Conservation (phyloP, 2,329 filamentous ascomycete genomes). For the Stachybotrys elegans region DNA sequence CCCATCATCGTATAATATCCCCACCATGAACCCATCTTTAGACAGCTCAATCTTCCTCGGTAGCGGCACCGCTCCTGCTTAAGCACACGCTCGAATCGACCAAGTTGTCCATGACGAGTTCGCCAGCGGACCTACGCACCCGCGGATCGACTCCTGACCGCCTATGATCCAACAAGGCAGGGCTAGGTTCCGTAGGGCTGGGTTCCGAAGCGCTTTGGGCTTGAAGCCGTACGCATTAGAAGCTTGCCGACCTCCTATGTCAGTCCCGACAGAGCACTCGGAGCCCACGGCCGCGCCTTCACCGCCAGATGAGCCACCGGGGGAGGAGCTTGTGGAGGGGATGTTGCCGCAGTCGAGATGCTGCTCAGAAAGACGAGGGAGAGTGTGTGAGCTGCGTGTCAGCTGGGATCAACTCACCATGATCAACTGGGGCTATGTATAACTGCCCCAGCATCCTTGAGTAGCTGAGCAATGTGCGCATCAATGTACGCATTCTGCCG, state of each 20-base stretch:
- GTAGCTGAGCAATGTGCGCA: not conserved
- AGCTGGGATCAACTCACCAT: too few relatives aligned
- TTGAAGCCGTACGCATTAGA: not conserved
- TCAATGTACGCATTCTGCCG: not conserved
- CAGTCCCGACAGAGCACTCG: not conserved
- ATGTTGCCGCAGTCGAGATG: not conserved
- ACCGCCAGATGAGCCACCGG: not conserved
- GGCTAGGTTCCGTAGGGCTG: not conserved
- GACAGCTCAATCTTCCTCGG: too few relatives aligned
- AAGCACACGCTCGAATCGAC: too few relatives aligned
- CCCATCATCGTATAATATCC: too few relatives aligned
- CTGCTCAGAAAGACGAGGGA: not conserved
- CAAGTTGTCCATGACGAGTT: too few relatives aligned
- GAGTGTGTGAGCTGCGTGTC: not conserved
- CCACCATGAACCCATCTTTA: too few relatives aligned
- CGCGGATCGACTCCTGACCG: not conserved
- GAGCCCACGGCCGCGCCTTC: not conserved
- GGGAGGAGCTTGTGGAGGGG: not conserved
- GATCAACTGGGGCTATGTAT: not conserved
- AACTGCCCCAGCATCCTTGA: not conserved
- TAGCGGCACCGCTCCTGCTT: too few relatives aligned
- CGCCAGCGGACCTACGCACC: not conserved
- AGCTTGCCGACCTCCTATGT: not conserved
- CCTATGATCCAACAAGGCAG: too few relatives aligned
- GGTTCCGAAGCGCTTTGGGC: not conserved